These are phyloP conservation scores for Camellia japonica DNA, from an alignment of 148 eudicot genomes.

Conservation along the genomic window DNA sequence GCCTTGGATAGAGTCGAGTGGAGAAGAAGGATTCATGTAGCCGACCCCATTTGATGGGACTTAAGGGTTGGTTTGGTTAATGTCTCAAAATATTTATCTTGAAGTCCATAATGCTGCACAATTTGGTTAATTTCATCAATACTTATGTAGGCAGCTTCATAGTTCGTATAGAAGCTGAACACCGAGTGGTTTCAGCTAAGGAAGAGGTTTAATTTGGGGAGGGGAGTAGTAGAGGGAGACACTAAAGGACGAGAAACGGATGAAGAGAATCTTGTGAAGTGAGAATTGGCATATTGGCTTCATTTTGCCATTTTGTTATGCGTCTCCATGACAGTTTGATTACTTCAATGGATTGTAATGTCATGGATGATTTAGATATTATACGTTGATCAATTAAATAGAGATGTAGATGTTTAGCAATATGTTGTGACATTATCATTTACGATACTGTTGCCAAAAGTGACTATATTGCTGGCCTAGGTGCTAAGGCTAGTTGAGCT, in stretches of 20 bases:
- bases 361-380: too few relatives aligned
- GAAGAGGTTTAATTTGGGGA: not conserved
- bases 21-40: too few relatives aligned
- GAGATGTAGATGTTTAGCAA: not conserved
- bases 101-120: not conserved
- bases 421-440: not conserved
- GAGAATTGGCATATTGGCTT: not conserved
- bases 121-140: not conserved
- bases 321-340: not conserved
- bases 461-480: not conserved
- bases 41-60: too few relatives aligned
- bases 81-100: not conserved
- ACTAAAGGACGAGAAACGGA: not conserved
- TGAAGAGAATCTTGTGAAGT: not conserved
- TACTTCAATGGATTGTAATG: not conserved
- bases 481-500: not conserved
- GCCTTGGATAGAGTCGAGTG: too few relatives aligned
- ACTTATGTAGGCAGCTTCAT: conserved; percentile 1
- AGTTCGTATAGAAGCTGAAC: not conserved
- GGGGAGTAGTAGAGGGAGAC: not conserved
- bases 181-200: not conserved
- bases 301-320: not conserved
- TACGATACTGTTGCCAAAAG: not conserved
- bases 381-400: not conserved
- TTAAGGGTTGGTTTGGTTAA: too few relatives aligned